Base-by-base conservation (phyloP, 2,329 filamentous ascomycete genomes). In the Alternaria brassicae region DNA sequence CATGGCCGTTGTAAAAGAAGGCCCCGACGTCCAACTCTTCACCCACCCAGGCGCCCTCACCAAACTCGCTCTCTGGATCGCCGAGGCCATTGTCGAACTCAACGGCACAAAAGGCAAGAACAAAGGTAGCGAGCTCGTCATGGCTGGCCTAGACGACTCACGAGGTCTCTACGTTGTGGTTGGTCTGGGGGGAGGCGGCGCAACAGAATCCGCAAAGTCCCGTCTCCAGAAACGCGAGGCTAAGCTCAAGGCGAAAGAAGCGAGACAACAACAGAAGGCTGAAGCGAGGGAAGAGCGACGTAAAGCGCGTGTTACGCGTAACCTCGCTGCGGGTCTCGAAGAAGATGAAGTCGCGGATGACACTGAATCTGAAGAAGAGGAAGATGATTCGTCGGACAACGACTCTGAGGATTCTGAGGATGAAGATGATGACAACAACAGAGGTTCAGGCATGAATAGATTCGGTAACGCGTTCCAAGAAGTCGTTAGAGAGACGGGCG, bases 401-500 rank as follows among this genome's bases (percentile, higher is more conserved):
- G 80, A 66, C 1, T 68, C 81, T 69, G 67, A 70, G 0, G 66
- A 63, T 6, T 42, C 52, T n/a, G n/a, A n/a, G 0, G 85, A 87
- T 3, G 63, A 68, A 1, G 76, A 79, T 0, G 78, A 92, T 80
- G 77, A 90, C 84, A 70, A 91, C 44, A 74, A 77, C 87, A 86
- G 86, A 61, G 89, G 90, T 0, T 90, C 91, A 53, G 90, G 93
- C 2, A 81, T 91, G 52, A 99, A 98, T 79, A 88, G 91, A 49
- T 99, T 99, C 72, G 95, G 95, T 7, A 93, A 90, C 70, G 94
- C 95, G 3, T 99, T 99, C 77, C 93, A 97, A 76, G 93, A 97
- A 73, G 95, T 98, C 0, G 91, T 97, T 2, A 87, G 90, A 51
- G 92, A 97, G 82, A 98, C 94, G 15, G 95, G 89, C 59, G 92